Percentiles rank a stretch among this genome's conserved stretches.
phyloP scores from a whole-genome alignment of 768 basidiomycete species.

The Cystofilobasidium macerans region DNA sequence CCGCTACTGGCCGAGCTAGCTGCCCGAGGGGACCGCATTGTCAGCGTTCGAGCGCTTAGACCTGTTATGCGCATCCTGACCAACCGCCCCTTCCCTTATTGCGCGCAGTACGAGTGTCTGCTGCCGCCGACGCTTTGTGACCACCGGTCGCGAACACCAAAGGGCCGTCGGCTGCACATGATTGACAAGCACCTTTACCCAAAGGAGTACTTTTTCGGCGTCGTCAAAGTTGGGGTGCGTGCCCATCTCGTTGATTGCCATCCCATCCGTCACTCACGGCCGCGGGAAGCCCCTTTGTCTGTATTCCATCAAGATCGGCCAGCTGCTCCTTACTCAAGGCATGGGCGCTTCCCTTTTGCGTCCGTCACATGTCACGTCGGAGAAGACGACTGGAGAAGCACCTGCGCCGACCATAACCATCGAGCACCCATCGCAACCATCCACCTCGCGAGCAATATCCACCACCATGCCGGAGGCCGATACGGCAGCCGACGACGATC shows the following conservation, averaged over 20 bases:
- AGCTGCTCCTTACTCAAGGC: background rate
- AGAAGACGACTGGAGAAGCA: too few species aligned
- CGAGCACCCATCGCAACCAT: too few species aligned
- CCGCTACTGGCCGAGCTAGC: background rate
- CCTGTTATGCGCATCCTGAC: too few species aligned
- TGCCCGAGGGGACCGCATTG: background rate
- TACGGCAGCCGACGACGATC: background rate
- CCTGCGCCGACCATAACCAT: too few species aligned
- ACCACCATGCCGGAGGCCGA: background rate
- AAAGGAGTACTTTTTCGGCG: slow-evolving; percentile 1
- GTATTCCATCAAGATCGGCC: background rate
- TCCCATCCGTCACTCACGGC: too few species aligned
- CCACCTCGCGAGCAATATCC: too few species aligned
- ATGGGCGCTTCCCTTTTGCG: background rate
- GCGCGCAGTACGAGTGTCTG: slow-evolving; percentile 8
- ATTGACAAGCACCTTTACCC: background rate
- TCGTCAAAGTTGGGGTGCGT: slow-evolving; percentile 4
- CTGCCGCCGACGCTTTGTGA: background rate
- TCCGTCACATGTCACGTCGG: too few species aligned
- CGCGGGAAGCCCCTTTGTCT: background rate
- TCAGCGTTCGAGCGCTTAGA: background rate
- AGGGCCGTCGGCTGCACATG: slow-evolving; percentile 2
- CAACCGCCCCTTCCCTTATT: background rate
- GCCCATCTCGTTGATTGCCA: too few species aligned
- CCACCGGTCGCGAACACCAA: background rate